phyloP scores from a whole-genome alignment of 768 basidiomycete species.

The Russula griseocarnosa region DNA sequence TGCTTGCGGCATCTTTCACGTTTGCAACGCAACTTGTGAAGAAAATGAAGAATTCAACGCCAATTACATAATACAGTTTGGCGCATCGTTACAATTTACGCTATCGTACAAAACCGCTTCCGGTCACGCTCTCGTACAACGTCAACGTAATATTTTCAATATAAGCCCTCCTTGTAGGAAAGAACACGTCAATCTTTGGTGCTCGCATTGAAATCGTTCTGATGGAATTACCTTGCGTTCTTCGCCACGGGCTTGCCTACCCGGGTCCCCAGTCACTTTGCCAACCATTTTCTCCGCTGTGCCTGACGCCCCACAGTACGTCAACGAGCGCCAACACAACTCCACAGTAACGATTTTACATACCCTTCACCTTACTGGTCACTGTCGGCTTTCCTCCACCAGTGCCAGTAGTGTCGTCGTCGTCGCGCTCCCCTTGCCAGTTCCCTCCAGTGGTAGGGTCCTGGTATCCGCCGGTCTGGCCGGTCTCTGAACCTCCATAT shows the following conservation, averaged over 20 bases:
- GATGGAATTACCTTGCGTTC: conserved; percentile 24
- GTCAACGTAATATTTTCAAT: not conserved
- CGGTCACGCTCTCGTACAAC: not conserved
- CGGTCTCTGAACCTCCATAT: not conserved
- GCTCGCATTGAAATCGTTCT: not conserved
- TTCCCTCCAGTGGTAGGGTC: not conserved
- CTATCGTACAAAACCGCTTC: conserved; percentile 4
- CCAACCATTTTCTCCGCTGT: conserved; percentile 22
- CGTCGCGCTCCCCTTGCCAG: not conserved
- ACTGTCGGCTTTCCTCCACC: conserved; percentile 6
- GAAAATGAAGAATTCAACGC: no score
- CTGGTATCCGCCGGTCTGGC: not conserved
- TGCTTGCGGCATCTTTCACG: not conserved
- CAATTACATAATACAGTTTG: no score
- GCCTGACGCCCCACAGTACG: conserved; percentile 13
- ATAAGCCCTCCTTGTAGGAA: conserved; percentile 17
- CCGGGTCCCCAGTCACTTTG: conserved; percentile 21
- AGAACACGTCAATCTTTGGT: not conserved
- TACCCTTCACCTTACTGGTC: conserved; percentile 21
- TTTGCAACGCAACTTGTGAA: no score
- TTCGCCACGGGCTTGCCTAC: conserved; percentile 15
- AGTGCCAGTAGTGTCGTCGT: not conserved
- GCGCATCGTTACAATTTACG: not conserved
- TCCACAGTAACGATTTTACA: conserved; percentile 1
- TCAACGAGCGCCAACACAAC: conserved; percentile 8